Evolutionary conservation across 2,329 filamentous ascomycete species (phyloP).

Genomic region (Allantophomopsis cytisporea): DNA sequence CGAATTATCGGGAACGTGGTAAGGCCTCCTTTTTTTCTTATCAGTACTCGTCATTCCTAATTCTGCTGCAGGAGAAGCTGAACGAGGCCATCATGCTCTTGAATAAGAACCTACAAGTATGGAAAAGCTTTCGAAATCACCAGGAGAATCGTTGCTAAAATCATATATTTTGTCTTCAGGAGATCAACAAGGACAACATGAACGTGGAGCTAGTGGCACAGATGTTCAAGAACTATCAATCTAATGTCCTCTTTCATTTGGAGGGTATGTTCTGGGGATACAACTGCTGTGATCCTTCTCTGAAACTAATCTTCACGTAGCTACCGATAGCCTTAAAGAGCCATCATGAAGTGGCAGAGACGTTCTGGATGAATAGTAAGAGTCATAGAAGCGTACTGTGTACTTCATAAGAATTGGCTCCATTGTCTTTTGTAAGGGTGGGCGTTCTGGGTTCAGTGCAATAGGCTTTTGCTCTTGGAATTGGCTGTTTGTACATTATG

Average conservation of each 20-base stretch:
- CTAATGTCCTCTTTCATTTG: conserved; percentile 90
- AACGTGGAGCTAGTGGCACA: conserved; percentile 95
- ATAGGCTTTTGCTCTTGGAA: too few relatives aligned
- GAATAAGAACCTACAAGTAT: conserved; percentile 81
- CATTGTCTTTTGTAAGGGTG: too few relatives aligned
- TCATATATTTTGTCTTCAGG: conserved; percentile 34
- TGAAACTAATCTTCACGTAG: conserved; percentile 25
- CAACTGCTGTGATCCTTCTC: too few relatives aligned
- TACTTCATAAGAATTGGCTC: too few relatives aligned
- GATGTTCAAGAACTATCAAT: conserved; percentile 99
- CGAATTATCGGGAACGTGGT: conserved; percentile 97
- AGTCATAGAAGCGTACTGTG: too few relatives aligned
- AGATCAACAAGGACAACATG: conserved; percentile 98
- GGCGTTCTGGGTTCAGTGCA: too few relatives aligned
- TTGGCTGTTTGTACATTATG: too few relatives aligned
- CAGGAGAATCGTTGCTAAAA: not conserved
- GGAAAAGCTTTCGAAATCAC: conserved; percentile 2
- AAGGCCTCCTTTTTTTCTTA: conserved; percentile 12
- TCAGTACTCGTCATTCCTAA: conserved; percentile 2
- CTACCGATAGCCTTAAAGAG: conserved; percentile 73
- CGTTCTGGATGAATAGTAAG: too few relatives aligned
- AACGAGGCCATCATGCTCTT: conserved; percentile 88
- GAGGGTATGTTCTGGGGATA: conserved; percentile 51
- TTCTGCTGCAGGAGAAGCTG: conserved; percentile 65
- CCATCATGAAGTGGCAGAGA: conserved; percentile 34